Evolutionary conservation across 371 early-diverging fungal species (phyloP).

Genomic region (Zopfochytrium polystomum): DNA sequence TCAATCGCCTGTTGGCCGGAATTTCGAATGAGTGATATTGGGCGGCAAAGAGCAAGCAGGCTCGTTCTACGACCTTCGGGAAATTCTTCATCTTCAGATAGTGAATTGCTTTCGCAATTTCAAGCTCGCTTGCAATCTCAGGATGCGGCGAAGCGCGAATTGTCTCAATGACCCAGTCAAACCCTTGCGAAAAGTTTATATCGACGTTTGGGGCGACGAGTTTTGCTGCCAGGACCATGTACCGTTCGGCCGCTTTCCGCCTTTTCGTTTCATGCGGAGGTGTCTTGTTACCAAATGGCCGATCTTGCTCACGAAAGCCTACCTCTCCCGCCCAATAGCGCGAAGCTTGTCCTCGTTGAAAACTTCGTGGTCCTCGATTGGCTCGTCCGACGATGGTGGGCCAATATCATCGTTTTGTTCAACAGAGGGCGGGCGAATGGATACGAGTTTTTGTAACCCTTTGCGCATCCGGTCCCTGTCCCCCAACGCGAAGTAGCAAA

Average conservation of each 20-base stretch:
- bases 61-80: slow-evolving; percentile 31
- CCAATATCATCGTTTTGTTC: slow-evolving; percentile 46
- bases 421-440: slow-evolving; percentile 34
- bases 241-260: slow-evolving; percentile 33
- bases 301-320: too few species aligned
- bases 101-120: slow-evolving; percentile 55
- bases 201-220: slow-evolving; percentile 51
- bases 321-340: slow-evolving; percentile 44
- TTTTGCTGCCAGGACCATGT: slow-evolving; percentile 47
- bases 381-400: slow-evolving; percentile 25
- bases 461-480: slow-evolving; percentile 51
- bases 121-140: slow-evolving; percentile 50
- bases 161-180: slow-evolving; percentile 50
- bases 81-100: slow-evolving; percentile 49
- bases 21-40: background rate
- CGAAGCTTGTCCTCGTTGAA: slow-evolving; percentile 49
- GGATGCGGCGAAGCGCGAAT: slow-evolving; percentile 44
- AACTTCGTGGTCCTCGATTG: slow-evolving; percentile 50
- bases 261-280: slow-evolving; percentile 12
- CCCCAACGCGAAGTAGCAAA: slow-evolving; percentile 58
- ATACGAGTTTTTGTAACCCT: slow-evolving; percentile 45
- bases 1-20: slow-evolving; percentile 41
- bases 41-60: too few species aligned
- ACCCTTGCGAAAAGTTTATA: slow-evolving; percentile 36
- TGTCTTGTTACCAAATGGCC: too few species aligned